Evolutionary conservation across 331 rosid genomes (phyloP).

Genomic region (Prunus yedoensis): DNA sequence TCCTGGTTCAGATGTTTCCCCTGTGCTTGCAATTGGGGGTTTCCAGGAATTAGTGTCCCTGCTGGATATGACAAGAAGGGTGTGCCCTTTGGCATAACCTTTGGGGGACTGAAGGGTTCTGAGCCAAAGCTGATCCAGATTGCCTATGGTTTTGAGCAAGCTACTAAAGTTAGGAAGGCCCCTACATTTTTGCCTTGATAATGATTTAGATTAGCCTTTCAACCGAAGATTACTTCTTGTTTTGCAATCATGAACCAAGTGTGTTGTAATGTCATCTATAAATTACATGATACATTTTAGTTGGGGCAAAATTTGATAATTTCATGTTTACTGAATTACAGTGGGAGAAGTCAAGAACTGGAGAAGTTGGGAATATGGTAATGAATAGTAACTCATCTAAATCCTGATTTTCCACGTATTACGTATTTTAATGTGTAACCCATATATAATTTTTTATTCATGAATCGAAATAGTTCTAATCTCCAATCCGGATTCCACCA

Average conservation of each 20-base stretch:
- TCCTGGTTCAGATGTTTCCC: slow-evolving; percentile 19
- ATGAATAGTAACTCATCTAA: too few relatives aligned
- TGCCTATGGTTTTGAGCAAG: slow-evolving; percentile 13
- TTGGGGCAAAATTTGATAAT: too few relatives aligned
- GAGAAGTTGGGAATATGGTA: too few relatives aligned
- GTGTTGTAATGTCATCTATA: neutral
- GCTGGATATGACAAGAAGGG: slow-evolving; percentile 51
- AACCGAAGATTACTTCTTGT: neutral
- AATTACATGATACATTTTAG: too few relatives aligned
- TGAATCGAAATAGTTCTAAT: too few relatives aligned
- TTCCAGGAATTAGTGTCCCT: slow-evolving; percentile 66
- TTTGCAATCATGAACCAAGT: neutral
- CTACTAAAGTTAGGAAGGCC: neutral
- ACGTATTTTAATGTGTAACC: too few relatives aligned
- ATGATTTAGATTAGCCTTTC: neutral
- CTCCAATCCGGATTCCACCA: too few relatives aligned
- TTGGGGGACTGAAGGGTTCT: slow-evolving; percentile 61
- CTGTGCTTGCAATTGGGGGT: slow-evolving; percentile 55
- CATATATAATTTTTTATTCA: too few relatives aligned
- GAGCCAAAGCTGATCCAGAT: slow-evolving; percentile 44
- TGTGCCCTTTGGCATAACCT: slow-evolving; percentile 53
- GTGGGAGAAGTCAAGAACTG: too few relatives aligned
- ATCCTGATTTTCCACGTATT: too few relatives aligned
- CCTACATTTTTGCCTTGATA: slow-evolving; percentile 7
- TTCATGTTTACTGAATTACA: too few relatives aligned